Conservation (phyloP, 176 grass and related monocot genomes). For the Oryza punctata region DNA sequence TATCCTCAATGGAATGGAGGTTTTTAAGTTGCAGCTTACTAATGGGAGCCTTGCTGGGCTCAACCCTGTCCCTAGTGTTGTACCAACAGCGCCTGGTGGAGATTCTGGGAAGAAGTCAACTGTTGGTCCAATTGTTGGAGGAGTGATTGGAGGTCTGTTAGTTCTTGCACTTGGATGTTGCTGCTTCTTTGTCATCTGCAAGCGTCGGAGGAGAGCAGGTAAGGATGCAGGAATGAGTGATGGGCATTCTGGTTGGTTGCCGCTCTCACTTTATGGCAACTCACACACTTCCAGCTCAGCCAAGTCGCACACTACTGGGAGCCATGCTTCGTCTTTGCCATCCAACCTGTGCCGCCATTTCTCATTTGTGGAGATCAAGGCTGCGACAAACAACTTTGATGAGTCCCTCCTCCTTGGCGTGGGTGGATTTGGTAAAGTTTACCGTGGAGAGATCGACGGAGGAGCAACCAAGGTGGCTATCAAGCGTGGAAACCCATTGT, state of each 20-base stretch:
- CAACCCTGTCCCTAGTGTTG: constrained; percentile 50
- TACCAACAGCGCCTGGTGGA: background rate
- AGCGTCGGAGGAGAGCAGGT: constrained; percentile 37
- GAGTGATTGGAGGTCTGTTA: constrained; percentile 53
- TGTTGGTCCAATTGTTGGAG: constrained; percentile 57
- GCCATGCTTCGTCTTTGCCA: constrained; percentile 79
- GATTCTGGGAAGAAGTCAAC: constrained; percentile 32
- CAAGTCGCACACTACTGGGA: constrained; percentile 78
- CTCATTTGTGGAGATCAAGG: constrained; percentile 79
- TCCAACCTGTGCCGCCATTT: constrained; percentile 93
- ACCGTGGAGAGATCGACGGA: constrained; percentile 69
- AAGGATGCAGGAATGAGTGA: constrained; percentile 77
- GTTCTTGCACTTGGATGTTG: constrained; percentile 58
- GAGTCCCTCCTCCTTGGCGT: constrained; percentile 84
- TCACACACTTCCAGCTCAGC: constrained; percentile 65
- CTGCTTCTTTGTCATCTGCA: constrained; percentile 54
- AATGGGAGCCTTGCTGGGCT: constrained; percentile 80
- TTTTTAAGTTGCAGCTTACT: constrained; percentile 72
- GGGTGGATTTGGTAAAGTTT: constrained; percentile 94
- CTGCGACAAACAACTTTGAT: constrained; percentile 87
- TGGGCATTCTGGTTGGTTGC: constrained; percentile 79
- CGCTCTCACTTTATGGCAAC: constrained; percentile 75
- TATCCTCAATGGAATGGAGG: constrained; percentile 90
- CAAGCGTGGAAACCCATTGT: constrained; percentile 86
- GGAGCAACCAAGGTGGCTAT: constrained; percentile 85